Evolutionary conservation across 768 basidiomycete species (phyloP), one percentile per base, ranked within the genome.

Genomic region (Termitomyces sp.): DNA sequence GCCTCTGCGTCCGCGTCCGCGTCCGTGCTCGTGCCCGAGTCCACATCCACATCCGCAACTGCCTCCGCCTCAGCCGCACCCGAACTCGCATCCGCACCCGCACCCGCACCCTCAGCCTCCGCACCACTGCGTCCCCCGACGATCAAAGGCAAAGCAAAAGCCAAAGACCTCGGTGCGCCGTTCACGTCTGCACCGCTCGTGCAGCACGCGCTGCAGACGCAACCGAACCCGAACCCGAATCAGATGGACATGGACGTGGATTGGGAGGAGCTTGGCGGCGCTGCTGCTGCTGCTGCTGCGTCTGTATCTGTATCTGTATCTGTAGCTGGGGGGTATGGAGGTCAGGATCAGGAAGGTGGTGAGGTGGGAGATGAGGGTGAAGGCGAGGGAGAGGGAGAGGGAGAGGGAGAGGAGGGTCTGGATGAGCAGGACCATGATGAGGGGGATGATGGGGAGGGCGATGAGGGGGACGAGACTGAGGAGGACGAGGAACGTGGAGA

Each of bases 101-200:
- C 71, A 52, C 63, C 69, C 31, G 65, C 71, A 6, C 59, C 67
- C 24, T 61, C 54, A 41, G 46, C 53, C 22, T 46, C 55, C 16
- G 31, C 42, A 47, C 64, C 24, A 59, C 61, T 37, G 61, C 67
- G 6, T 55, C 63, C 22, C 59, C 63, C 6, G 60, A 63, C 59
- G 57, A 65, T 27, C 71, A 74, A 60, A 68, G 68, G 24, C 15
- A 53, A 77, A 77, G 60, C 74, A 67, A 45, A 81, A 79, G 60
- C 77, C 72, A 76, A 73, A 61, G 66, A 64, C n/a, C 59, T 31
- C 61, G 31, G 63, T 70, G 48, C 65, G 39, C 68, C 76, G 3
- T 73, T 71, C 59, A 74, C 73, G 1, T 71, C 69, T 4, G 61
- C 66, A 5, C 72, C 74, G 31, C 69, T 71, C 41, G 30, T 36